These are phyloP conservation scores for Barnettozyma pratensis DNA, from an alignment of 805 yeast genomes.

Conservation along the genomic window DNA sequence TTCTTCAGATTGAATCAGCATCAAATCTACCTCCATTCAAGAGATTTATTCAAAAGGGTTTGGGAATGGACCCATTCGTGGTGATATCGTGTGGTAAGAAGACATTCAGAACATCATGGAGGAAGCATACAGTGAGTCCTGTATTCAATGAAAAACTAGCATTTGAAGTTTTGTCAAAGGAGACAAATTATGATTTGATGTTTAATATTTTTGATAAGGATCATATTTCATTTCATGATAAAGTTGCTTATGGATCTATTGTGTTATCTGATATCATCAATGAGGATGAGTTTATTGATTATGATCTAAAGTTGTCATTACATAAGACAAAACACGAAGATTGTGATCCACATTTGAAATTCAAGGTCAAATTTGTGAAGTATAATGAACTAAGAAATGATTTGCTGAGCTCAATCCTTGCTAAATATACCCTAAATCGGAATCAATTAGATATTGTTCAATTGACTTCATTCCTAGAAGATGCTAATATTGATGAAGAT, in stretches of 20 bases:
- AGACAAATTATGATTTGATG: constrained; percentile 57
- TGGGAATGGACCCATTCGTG: constrained; percentile 96
- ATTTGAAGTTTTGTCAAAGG: constrained; percentile 68
- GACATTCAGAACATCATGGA: constrained; percentile 81
- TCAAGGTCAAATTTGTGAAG: constrained; percentile 62
- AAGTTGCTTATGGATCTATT: constrained; percentile 62
- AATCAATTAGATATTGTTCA: constrained; percentile 44
- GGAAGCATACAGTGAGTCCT: constrained; percentile 78
- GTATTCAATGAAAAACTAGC: constrained; percentile 74
- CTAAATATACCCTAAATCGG: constrained; percentile 37
- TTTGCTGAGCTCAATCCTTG: constrained; percentile 63
- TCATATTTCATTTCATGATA: constrained; percentile 74
- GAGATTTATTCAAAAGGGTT: constrained; percentile 61
- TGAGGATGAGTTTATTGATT: constrained; percentile 20
- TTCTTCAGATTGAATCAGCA: constrained; percentile 70
- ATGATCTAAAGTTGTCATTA: constrained; percentile 33
- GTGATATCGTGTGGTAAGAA: constrained; percentile 86
- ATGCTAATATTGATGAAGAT: constrained; percentile 20
- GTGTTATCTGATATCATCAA: constrained; percentile 45
- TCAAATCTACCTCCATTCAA: constrained; percentile 73
- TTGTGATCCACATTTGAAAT: constrained; percentile 48
- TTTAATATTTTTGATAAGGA: constrained; percentile 83
- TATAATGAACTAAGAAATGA: constrained; percentile 59
- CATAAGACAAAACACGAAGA: constrained; percentile 12
- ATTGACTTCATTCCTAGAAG: constrained; percentile 54